phyloP scores from a whole-genome alignment of 2,329 filamentous ascomycete species.

The Fusarium sp. region DNA sequence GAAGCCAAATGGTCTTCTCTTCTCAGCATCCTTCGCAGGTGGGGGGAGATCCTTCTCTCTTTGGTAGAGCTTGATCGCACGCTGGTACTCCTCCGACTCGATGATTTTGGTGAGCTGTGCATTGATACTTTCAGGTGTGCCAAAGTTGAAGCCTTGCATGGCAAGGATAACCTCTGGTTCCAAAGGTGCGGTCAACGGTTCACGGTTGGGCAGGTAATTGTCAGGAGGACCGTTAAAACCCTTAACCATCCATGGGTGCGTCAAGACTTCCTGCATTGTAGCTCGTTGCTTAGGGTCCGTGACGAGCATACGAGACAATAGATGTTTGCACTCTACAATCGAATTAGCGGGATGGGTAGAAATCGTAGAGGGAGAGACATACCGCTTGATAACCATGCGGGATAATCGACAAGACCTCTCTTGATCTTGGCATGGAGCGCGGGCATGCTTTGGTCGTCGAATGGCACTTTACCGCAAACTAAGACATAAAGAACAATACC shows the following conservation, averaged over 20 bases:
- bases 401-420: constrained; percentile 95
- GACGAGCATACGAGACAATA: constrained; percentile 94
- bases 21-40: constrained; percentile 75
- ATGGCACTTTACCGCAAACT: constrained; percentile 97
- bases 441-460: constrained; percentile 99
- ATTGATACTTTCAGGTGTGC: constrained; percentile 83
- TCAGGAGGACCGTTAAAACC: constrained; percentile 88
- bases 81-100: constrained; percentile 93
- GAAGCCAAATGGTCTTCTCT: constrained; percentile 86
- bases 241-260: constrained; percentile 95
- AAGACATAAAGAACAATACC: constrained; percentile 97
- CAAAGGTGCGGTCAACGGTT: constrained; percentile 85
- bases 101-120: constrained; percentile 85
- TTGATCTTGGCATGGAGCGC: constrained; percentile 99
- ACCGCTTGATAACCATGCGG: constrained; percentile 91
- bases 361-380: constrained; percentile 50
- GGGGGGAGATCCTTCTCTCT: constrained; percentile 71
- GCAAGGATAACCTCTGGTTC: constrained; percentile 86
- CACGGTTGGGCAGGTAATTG: constrained; percentile 85
- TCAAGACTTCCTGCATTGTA: constrained; percentile 90
- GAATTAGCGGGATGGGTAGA: constrained; percentile 50
- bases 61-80: constrained; percentile 77
- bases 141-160: constrained; percentile 99
- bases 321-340: constrained; percentile 83
- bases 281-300: constrained; percentile 91